A percentile compares a stretch with the other conserved stretches of the same genome.
Evolutionary conservation across 371 early-diverging fungal species (phyloP).

Genomic region (Apophysomyces trapeziformis): DNA sequence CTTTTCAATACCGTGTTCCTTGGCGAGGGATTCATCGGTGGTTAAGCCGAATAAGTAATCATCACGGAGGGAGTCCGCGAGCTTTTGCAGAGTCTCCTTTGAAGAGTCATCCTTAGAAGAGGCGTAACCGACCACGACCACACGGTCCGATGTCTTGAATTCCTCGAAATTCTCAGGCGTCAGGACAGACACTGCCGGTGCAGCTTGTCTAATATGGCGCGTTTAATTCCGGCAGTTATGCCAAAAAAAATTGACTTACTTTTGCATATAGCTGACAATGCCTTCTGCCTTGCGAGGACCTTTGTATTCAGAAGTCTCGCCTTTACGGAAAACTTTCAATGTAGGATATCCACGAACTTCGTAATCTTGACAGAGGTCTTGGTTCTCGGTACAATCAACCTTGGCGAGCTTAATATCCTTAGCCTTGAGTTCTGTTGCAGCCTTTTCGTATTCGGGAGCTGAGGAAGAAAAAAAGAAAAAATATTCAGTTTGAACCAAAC

Average conservation of each 20-base stretch:
- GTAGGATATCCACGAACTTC: slow-evolving; percentile 93
- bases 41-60: slow-evolving; percentile 84
- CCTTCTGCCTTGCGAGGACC: slow-evolving; percentile 83
- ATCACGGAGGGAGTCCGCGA: slow-evolving; percentile 82
- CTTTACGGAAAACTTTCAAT: slow-evolving; percentile 86
- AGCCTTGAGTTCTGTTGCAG: slow-evolving; percentile 81
- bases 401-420: slow-evolving; percentile 80
- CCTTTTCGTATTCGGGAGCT: slow-evolving; percentile 93
- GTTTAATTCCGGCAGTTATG: background rate
- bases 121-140: slow-evolving; percentile 87
- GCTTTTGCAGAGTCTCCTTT: slow-evolving; percentile 55
- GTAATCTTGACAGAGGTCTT: slow-evolving; percentile 78
- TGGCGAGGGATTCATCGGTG: slow-evolving; percentile 57
- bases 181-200: slow-evolving; percentile 79
- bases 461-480: slow-evolving; percentile 4
- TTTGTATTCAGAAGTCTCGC: slow-evolving; percentile 72
- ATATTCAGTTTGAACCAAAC: background rate
- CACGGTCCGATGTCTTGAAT: slow-evolving; percentile 82
- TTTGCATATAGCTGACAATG: slow-evolving; percentile 90
- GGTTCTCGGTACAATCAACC: slow-evolving; percentile 94
- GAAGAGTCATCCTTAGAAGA: slow-evolving; percentile 63
- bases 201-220: slow-evolving; percentile 58
- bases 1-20: slow-evolving; percentile 47
- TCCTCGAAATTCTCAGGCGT: slow-evolving; percentile 65
- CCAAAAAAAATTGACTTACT: slow-evolving; percentile 54